Base-by-base conservation (phyloP, 371 early-diverging fungal genomes). In the Rhizomucor pusillus region DNA sequence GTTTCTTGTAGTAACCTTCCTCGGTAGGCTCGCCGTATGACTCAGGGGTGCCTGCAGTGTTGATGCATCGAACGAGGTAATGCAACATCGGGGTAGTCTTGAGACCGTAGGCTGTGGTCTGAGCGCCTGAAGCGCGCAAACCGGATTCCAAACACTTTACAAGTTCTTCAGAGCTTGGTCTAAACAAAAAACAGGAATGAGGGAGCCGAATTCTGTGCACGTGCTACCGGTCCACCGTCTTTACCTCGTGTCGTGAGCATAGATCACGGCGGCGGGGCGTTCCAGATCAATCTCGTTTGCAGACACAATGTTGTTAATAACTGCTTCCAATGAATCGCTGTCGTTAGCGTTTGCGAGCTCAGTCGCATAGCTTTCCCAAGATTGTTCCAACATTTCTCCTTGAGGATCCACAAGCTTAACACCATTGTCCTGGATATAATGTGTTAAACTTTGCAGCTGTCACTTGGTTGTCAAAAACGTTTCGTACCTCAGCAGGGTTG, bases 391-490 rank as follows among this genome's bases (percentile, higher is more conserved):
- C 99, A 99, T 99, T 77, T 99, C 99, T 50, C 99, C 99, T 63
- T 90, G 84, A 55, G 97, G 97, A 71, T 99, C 99, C 13, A 99
- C 96, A 50, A 99, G 81, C 73, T 99, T 99, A 64, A 99, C 93
- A 51, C 99, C 99, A 69, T 99, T 99, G 79, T 99, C 99, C 83
- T 90, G 62, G n/a, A 44, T 56, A 36, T 4, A 34, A 37, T 16
- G 40, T 35, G 29, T 45, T 33, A 33, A 9, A 35, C 14, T 13
- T 18, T 23, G 36, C 18, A 36, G 16, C 11, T 35, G 45, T 20
- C 22, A n/a, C 1, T 33, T 9, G 34, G 4, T 44, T 35, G 19
- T 4, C 16, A 9, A 20, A 9, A 1, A 3, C 9, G 19, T 34
- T 33, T 10, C 48, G 63, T 76, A 91, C 93, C 62, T 81, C 79